Evolutionary conservation across 257 asterid genomes (phyloP).

Genomic region (Coffea eugenioides): DNA sequence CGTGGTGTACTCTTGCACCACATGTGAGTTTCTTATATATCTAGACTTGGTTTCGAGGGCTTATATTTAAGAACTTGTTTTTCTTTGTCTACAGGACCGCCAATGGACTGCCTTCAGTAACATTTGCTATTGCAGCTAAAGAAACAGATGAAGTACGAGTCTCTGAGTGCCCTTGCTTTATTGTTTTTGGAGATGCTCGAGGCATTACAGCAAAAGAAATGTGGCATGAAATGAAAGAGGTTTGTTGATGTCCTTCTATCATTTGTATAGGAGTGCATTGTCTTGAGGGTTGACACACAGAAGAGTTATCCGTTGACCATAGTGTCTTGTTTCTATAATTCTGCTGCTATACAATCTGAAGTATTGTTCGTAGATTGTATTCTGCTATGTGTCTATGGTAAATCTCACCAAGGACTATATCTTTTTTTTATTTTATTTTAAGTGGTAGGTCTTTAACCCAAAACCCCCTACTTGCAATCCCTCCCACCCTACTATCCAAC

Average conservation of each 20-base stretch:
- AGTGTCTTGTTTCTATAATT: too few relatives aligned
- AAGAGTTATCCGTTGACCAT: too few relatives aligned
- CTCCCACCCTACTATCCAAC: too few relatives aligned
- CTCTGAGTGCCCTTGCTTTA: slow-evolving; percentile 85
- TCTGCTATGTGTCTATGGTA: too few relatives aligned
- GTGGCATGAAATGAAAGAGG: slow-evolving; percentile 97
- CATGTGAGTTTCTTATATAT: slow-evolving; percentile 45
- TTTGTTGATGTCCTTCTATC: slow-evolving; percentile 5
- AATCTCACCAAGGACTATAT: too few relatives aligned
- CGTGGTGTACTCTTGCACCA: slow-evolving; percentile 90
- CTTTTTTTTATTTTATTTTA: too few relatives aligned
- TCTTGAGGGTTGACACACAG: not conserved
- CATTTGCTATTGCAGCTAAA: slow-evolving; percentile 83
- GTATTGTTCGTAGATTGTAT: too few relatives aligned
- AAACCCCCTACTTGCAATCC: too few relatives aligned
- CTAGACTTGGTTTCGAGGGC: too few relatives aligned
- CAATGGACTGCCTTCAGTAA: slow-evolving; percentile 67
- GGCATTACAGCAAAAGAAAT: slow-evolving; percentile 82
- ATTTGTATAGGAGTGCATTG: not conserved
- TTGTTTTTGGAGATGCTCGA: slow-evolving; percentile 67
- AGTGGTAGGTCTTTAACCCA: too few relatives aligned
- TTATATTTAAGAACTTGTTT: too few relatives aligned
- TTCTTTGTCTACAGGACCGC: slow-evolving; percentile 51
- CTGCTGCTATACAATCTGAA: too few relatives aligned
- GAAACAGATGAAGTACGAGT: slow-evolving; percentile 66